A percentile compares a stretch with the other conserved stretches of the same genome.
Conservation (phyloP, 345 rosid genomes). For the Salix koriyanagi region DNA sequence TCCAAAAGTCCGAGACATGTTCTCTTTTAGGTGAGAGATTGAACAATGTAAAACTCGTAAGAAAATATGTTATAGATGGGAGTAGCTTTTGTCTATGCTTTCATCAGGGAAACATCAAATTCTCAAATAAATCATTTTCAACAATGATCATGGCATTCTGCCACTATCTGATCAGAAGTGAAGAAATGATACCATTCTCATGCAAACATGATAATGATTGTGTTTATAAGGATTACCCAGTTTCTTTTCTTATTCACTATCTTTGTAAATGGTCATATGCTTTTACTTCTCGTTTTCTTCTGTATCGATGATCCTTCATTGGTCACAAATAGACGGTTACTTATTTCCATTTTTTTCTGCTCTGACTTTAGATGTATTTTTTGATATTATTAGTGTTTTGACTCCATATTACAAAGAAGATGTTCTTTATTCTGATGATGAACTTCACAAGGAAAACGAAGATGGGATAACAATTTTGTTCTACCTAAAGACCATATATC, state of each 20-base stretch:
- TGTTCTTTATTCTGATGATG: conserved; percentile 81
- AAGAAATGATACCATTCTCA: not conserved
- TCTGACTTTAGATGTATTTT: conserved; percentile 7
- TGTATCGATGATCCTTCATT: not conserved
- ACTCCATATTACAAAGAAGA: conserved; percentile 85
- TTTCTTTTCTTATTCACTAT: not conserved
- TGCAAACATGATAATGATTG: not conserved
- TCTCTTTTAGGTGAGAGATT: conserved; percentile 70
- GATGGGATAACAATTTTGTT: conserved; percentile 81
- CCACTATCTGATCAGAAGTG: not conserved
- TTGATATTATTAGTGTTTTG: conserved; percentile 59
- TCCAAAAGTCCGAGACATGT: conserved; percentile 83
- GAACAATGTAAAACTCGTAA: not conserved
- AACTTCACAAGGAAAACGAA: conserved; percentile 77
- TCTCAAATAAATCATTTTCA: not conserved
- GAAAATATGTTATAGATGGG: not conserved
- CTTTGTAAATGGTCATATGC: not conserved
- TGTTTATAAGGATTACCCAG: not conserved
- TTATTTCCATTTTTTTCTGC: not conserved
- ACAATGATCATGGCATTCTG: not conserved
- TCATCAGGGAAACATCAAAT: not conserved
- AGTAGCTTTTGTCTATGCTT: not conserved
- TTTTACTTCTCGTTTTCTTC: not conserved
- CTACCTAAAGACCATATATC: conserved; percentile 84
- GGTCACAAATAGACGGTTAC: not conserved